phyloP scores from a whole-genome alignment of 2,329 filamentous ascomycete species.

The Cadophora sp. region DNA sequence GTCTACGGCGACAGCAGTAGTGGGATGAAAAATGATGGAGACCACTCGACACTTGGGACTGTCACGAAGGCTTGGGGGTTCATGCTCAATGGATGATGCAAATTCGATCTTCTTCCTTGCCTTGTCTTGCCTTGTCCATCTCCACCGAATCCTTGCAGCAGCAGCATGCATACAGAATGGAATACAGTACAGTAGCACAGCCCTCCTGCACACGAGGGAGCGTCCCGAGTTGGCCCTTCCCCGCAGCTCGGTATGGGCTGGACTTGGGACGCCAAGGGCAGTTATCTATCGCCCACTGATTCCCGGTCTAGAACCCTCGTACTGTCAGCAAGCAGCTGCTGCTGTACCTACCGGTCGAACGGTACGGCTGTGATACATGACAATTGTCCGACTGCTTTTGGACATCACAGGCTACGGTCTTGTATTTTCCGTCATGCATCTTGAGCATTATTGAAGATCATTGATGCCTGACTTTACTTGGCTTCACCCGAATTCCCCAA shows the following conservation, averaged over 20 bases:
- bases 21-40: constrained; percentile 8
- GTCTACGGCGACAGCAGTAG: constrained; percentile 5
- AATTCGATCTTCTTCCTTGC: not conserved
- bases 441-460: not conserved
- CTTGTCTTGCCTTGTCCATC: constrained; percentile 4
- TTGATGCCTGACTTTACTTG: not conserved
- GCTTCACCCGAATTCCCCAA: not conserved
- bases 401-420: not conserved
- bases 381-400: not conserved
- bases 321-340: not conserved
- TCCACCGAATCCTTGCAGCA: not conserved
- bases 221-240: constrained; percentile 15
- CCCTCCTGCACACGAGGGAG: constrained; percentile 9
- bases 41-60: not conserved
- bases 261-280: constrained; percentile 13
- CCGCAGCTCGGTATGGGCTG: constrained; percentile 13
- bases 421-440: constrained; percentile 6
- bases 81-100: constrained; percentile 8
- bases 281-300: not conserved
- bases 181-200: constrained; percentile 10
- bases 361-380: not conserved
- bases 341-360: constrained; percentile 6
- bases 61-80: constrained; percentile 5
- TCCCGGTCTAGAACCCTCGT: not conserved
- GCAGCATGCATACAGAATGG: not conserved